A percentile compares a stretch with the other conserved stretches of the same genome.
Evolutionary conservation across 768 basidiomycete species (phyloP).

Genomic region (Termitomyces sp.): DNA sequence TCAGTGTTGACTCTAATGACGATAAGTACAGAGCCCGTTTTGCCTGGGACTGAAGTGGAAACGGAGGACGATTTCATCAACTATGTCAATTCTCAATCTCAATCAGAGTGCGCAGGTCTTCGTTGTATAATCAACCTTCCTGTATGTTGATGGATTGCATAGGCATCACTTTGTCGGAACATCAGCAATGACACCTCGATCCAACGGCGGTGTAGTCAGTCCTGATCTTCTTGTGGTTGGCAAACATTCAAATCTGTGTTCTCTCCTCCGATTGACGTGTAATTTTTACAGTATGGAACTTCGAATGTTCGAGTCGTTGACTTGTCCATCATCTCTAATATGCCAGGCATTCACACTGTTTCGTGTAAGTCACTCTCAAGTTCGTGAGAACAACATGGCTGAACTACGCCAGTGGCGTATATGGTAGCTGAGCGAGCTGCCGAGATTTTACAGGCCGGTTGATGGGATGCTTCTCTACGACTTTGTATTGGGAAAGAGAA

Average conservation of each 20-base stretch:
- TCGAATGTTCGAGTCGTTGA: constrained; percentile 13
- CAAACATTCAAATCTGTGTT: not conserved
- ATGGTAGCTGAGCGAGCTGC: constrained; percentile 12
- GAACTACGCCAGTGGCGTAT: constrained; percentile 4
- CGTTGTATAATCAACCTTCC: not conserved
- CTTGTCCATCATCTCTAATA: constrained; percentile 9
- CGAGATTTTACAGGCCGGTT: constrained; percentile 4
- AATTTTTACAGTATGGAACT: constrained; percentile 7
- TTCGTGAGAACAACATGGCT: no score
- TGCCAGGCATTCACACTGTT: constrained; percentile 13
- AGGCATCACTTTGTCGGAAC: constrained; percentile 16
- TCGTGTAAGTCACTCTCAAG: constrained; percentile 5
- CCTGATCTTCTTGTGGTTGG: constrained; percentile 6
- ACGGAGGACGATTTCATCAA: constrained; percentile 6
- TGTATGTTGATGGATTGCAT: not conserved
- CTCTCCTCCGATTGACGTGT: no score
- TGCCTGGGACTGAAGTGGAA: not conserved
- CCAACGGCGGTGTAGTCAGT: constrained; percentile 13
- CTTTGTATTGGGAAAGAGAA: no score
- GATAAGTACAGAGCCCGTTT: constrained; percentile 3
- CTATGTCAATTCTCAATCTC: constrained; percentile 7
- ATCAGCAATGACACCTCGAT: constrained; percentile 13
- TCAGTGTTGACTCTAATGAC: not conserved
- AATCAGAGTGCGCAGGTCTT: constrained; percentile 8
- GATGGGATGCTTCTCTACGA: not conserved